Evolutionary conservation across 345 rosid genomes (phyloP).

Genomic region (Citrus trifoliata): DNA sequence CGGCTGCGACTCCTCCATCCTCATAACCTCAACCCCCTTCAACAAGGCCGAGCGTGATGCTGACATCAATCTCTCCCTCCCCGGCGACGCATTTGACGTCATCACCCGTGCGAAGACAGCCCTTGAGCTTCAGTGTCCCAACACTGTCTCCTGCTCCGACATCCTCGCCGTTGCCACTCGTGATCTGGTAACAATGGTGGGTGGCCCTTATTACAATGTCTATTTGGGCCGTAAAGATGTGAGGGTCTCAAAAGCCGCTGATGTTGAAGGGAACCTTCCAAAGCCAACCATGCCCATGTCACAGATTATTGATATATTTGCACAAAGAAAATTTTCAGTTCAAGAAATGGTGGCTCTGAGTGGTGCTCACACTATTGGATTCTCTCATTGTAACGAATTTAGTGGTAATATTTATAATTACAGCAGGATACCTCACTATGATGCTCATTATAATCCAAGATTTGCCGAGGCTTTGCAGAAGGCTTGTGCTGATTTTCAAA

Average conservation of each 20-base stretch:
- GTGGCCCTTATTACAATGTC: conserved; percentile 72
- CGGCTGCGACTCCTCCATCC: conserved; percentile 78
- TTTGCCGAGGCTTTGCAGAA: conserved; percentile 57
- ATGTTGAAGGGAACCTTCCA: conserved; percentile 56
- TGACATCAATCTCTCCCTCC: conserved; percentile 74
- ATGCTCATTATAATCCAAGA: conserved; percentile 54
- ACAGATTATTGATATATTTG: conserved; percentile 44
- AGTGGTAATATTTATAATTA: conserved; percentile 34
- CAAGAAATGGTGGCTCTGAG: conserved; percentile 87
- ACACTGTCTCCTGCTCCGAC: conserved; percentile 85
- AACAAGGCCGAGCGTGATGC: conserved; percentile 79
- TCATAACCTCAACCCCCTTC: conserved; percentile 60
- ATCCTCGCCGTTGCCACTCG: conserved; percentile 79
- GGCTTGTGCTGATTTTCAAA: conserved; percentile 59
- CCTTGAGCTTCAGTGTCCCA: conserved; percentile 80
- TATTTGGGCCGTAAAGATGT: conserved; percentile 72
- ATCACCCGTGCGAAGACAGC: conserved; percentile 78
- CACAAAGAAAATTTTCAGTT: conserved; percentile 50
- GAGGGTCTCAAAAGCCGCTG: conserved; percentile 44
- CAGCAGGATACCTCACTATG: conserved; percentile 11
- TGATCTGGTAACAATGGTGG: conserved; percentile 67
- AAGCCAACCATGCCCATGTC: conserved; percentile 59
- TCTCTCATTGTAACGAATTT: conserved; percentile 93
- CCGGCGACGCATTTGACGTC: conserved; percentile 89
- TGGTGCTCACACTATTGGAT: conserved; percentile 91